Evolutionary conservation across 2,329 filamentous ascomycete species (phyloP).

Genomic region (Penicillium hordei): DNA sequence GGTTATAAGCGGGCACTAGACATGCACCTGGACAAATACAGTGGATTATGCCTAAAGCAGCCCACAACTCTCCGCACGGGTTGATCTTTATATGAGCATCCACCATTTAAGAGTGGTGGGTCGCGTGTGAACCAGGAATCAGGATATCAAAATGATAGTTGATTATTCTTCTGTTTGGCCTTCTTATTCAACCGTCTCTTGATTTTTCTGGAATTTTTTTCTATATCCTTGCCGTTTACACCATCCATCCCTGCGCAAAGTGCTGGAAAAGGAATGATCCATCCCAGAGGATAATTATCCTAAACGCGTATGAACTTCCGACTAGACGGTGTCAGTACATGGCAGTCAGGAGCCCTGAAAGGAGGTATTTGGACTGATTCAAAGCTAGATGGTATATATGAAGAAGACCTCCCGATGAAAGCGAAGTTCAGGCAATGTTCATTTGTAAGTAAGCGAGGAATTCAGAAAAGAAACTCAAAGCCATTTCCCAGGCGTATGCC

Average conservation of each 20-base stretch:
- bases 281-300: neutral
- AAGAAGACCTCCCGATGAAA: neutral
- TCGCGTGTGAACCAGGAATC: neutral
- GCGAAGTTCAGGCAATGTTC: neutral
- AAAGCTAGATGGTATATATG: neutral
- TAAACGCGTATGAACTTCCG: neutral
- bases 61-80: neutral
- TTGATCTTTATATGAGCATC: neutral
- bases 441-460: neutral
- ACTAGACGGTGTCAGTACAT: neutral
- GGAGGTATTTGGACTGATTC: neutral
- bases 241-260: neutral
- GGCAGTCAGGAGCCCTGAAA: no score
- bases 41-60: neutral
- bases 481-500: neutral
- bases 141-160: neutral
- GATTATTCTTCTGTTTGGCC: neutral
- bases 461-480: neutral
- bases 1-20: slow-evolving; percentile 1
- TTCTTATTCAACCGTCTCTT: neutral
- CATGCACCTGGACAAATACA: neutral
- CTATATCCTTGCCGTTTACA: neutral
- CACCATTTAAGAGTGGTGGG: neutral
- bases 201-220: neutral
- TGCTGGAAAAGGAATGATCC: neutral